Conservation (phyloP, 495 filamentous ascomycete species). For the Letharia columbiana region DNA sequence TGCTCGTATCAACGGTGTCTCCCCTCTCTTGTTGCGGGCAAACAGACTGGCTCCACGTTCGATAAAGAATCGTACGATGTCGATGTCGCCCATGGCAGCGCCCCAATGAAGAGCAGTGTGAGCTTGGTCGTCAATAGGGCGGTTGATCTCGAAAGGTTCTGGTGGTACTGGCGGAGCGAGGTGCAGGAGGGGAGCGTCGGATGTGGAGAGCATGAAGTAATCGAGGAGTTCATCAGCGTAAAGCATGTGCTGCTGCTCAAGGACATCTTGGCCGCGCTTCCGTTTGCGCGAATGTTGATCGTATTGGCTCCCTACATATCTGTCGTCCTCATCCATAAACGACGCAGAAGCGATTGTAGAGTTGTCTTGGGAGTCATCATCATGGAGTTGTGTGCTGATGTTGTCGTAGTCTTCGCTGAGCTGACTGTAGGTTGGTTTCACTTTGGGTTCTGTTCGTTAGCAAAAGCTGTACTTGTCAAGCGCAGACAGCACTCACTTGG, state of each 20-base stretch:
- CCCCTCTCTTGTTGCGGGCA: constrained; percentile 64
- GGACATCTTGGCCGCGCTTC: constrained; percentile 51
- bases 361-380: constrained; percentile 77
- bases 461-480: background rate
- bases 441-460: constrained; percentile 24
- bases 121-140: constrained; percentile 76
- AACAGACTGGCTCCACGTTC: constrained; percentile 62
- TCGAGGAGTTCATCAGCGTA: constrained; percentile 89
- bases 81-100: constrained; percentile 92
- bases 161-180: constrained; percentile 68
- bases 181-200: constrained; percentile 53
- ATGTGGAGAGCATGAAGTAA: constrained; percentile 79
- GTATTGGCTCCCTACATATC: constrained; percentile 53
- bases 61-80: constrained; percentile 78
- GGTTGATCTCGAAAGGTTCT: constrained; percentile 72
- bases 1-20: constrained; percentile 90
- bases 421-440: constrained; percentile 16
- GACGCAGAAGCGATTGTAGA: constrained; percentile 70
- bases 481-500: constrained; percentile 27
- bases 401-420: constrained; percentile 49
- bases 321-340: constrained; percentile 73
- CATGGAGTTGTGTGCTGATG: constrained; percentile 50
- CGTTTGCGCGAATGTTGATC: constrained; percentile 64
- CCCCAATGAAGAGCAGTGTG: constrained; percentile 95
- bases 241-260: constrained; percentile 74